Conservation (phyloP, 2,329 filamentous ascomycete species). For the Cercospora canescens region DNA sequence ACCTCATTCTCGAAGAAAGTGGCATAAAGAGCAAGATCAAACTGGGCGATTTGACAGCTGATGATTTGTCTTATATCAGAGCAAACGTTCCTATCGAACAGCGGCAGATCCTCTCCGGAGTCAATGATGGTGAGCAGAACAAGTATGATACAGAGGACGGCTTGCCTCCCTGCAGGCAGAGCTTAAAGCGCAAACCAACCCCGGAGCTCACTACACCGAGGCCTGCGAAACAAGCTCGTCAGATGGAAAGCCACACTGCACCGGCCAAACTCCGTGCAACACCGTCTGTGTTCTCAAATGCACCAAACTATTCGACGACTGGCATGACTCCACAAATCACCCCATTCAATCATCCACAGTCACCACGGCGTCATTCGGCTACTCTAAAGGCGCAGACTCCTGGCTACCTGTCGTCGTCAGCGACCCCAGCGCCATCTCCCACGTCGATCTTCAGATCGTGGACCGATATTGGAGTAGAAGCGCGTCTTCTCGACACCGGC, state of each 20-base stretch:
- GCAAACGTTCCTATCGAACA: constrained; percentile 3
- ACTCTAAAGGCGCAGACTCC: neutral
- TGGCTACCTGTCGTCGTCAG: neutral
- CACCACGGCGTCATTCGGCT: neutral
- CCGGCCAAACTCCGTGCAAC: neutral
- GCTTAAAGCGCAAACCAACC: neutral
- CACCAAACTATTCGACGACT: neutral
- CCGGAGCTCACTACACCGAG: neutral
- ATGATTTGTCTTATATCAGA: constrained; percentile 2
- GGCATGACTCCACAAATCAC: neutral
- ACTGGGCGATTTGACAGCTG: neutral
- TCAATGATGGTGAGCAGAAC: neutral
- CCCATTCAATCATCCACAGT: neutral
- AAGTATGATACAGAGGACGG: constrained; percentile 3
- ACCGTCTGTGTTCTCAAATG: neutral
- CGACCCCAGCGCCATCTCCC: neutral
- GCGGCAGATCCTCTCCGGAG: constrained; percentile 6
- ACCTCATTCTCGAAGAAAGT: constrained; percentile 7
- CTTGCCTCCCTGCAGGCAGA: neutral
- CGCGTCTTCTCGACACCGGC: neutral
- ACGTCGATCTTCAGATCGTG: neutral
- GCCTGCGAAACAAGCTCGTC: neutral
- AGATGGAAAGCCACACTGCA: neutral
- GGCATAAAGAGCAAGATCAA: constrained; percentile 5
- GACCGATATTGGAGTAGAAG: neutral